These are phyloP conservation scores for Penicillium taxi DNA, from an alignment of 495 filamentous ascomycete species.

Conservation along the genomic window DNA sequence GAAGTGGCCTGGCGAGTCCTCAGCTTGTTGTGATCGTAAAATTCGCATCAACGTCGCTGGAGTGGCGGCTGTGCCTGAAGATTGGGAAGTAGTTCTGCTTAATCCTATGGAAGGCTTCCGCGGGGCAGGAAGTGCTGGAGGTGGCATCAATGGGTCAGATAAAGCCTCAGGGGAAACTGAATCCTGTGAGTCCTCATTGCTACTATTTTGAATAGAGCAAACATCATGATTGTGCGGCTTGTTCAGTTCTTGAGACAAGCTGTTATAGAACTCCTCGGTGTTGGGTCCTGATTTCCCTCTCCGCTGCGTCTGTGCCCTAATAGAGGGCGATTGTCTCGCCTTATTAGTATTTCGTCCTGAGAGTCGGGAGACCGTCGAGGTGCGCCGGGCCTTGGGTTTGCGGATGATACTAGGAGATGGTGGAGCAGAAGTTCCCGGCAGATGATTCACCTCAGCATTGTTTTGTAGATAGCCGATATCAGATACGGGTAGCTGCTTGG, in stretches of 20 bases:
- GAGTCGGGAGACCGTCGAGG: slow-evolving; percentile 32
- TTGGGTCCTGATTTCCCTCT: slow-evolving; percentile 51
- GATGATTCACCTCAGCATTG: slow-evolving; percentile 37
- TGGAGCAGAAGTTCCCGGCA: slow-evolving; percentile 31
- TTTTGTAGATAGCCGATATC: slow-evolving; percentile 40
- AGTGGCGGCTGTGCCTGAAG: slow-evolving; percentile 52
- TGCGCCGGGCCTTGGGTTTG: slow-evolving; percentile 28
- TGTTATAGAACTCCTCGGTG: slow-evolving; percentile 40
- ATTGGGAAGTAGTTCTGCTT: slow-evolving; percentile 25
- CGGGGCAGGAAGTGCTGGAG: slow-evolving; percentile 51
- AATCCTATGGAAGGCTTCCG: slow-evolving; percentile 45
- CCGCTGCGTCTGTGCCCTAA: slow-evolving; percentile 59
- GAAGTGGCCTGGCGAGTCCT: slow-evolving; percentile 18
- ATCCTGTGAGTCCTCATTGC: slow-evolving; percentile 56
- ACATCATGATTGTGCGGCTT: slow-evolving; percentile 24
- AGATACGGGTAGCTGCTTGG: slow-evolving; percentile 27
- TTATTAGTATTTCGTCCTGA: slow-evolving; percentile 49
- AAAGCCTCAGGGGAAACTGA: slow-evolving; percentile 66
- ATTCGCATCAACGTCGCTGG: slow-evolving; percentile 81
- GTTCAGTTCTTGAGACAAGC: slow-evolving; percentile 26
- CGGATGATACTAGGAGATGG: slow-evolving; percentile 25
- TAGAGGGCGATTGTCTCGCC: slow-evolving; percentile 81
- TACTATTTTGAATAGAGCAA: slow-evolving; percentile 35
- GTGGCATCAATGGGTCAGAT: slow-evolving; percentile 62
- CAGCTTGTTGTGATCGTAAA: slow-evolving; percentile 34